phyloP scores from a whole-genome alignment of 306 rosid genomes.

The Hippophae rhamnoides region DNA sequence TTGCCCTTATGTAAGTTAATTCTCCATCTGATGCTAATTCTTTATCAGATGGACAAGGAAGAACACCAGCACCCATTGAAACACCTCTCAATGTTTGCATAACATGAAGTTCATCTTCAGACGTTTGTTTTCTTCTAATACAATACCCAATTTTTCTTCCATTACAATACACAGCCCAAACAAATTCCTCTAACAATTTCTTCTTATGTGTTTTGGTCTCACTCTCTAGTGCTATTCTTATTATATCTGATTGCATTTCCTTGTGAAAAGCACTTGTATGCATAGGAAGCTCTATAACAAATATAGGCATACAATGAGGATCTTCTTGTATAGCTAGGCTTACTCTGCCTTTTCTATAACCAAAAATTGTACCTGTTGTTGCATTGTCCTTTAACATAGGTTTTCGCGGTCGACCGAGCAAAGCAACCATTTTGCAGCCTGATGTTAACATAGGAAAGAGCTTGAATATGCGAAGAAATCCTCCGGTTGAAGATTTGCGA shows the following conservation, averaged over 20 bases:
- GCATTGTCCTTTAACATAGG: slow-evolving; percentile 75
- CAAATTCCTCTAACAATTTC: slow-evolving; percentile 73
- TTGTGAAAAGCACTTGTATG: slow-evolving; percentile 55
- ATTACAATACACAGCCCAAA: slow-evolving; percentile 89
- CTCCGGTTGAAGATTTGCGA: slow-evolving; percentile 32
- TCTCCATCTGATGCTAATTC: slow-evolving; percentile 55
- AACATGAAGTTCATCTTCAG: slow-evolving; percentile 77
- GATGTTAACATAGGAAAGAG: slow-evolving; percentile 84
- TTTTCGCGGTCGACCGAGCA: slow-evolving; percentile 67
- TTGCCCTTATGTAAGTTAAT: slow-evolving; percentile 74
- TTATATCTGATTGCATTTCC: slow-evolving; percentile 74
- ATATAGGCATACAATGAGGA: slow-evolving; percentile 75
- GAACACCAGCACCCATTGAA: slow-evolving; percentile 96
- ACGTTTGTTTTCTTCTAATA: slow-evolving; percentile 65
- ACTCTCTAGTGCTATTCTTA: slow-evolving; percentile 89
- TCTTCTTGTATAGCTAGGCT: slow-evolving; percentile 86
- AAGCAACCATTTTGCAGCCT: slow-evolving; percentile 91
- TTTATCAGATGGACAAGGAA: slow-evolving; percentile 44
- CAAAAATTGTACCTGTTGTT: slow-evolving; percentile 79
- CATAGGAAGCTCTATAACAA: slow-evolving; percentile 80
- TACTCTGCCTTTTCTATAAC: slow-evolving; percentile 76
- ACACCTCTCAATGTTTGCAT: slow-evolving; percentile 91
- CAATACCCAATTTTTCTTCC: slow-evolving; percentile 84
- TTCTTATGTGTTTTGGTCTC: slow-evolving; percentile 68
- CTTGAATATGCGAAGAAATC: slow-evolving; percentile 64